These are phyloP conservation scores for Rhipidocladum racemiflorum DNA, from an alignment of 176 grass and related monocot species.

Conservation along the genomic window DNA sequence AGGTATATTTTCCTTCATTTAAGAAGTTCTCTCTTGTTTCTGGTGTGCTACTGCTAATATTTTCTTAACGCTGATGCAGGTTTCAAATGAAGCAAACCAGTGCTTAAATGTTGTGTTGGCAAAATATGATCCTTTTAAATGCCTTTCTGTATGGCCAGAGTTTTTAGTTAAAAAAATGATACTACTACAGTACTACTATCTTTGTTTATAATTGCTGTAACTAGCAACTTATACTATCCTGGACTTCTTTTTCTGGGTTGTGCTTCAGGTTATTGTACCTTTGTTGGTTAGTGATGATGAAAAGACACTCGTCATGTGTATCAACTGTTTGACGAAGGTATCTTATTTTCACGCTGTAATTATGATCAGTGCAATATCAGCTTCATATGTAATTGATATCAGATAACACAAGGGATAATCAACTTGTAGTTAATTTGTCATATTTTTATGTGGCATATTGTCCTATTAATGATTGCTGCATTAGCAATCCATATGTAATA, in stretches of 20 bases:
- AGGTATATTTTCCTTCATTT: slow-evolving; percentile 44
- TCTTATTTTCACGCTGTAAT: slow-evolving; percentile 15
- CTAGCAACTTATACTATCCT: slow-evolving; percentile 25
- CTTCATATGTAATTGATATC: slow-evolving; percentile 1
- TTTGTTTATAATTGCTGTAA: slow-evolving; percentile 32
- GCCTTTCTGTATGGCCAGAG: slow-evolving; percentile 64
- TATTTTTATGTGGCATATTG: neutral
- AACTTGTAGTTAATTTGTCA: neutral
- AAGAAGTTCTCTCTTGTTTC: neutral
- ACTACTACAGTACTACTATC: neutral
- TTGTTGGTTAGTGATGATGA: slow-evolving; percentile 82
- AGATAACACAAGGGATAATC: neutral
- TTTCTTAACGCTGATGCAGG: slow-evolving; percentile 48
- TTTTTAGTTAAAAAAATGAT: neutral
- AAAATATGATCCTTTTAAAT: slow-evolving; percentile 80
- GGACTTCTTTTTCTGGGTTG: slow-evolving; percentile 14
- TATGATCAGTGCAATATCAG: neutral
- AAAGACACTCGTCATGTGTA: slow-evolving; percentile 73
- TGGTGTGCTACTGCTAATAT: slow-evolving; percentile 14
- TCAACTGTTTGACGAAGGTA: slow-evolving; percentile 98
- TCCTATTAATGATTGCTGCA: neutral
- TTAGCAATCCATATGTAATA: neutral
- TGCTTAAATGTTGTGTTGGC: slow-evolving; percentile 59
- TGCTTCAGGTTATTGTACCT: slow-evolving; percentile 69
- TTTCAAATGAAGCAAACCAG: slow-evolving; percentile 80